Evolutionary conservation across 257 asterid genomes (phyloP).

Genomic region (Thymus mandschuricus): DNA sequence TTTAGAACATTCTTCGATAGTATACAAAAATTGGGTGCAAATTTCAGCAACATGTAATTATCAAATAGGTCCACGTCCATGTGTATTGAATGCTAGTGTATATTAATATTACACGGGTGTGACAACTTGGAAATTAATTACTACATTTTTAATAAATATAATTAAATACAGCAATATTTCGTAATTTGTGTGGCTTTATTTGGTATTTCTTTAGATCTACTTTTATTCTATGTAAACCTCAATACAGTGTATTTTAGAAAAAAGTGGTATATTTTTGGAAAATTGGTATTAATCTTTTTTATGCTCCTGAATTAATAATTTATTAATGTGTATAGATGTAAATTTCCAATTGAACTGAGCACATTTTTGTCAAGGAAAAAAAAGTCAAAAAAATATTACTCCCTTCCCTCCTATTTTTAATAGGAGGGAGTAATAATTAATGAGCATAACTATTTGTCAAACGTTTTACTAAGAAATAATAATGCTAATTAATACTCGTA

Average conservation of each 20-base stretch:
- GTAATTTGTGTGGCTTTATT: not conserved
- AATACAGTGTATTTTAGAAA: not conserved
- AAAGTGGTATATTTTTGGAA: no score
- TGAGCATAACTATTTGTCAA: no score
- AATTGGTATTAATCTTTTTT: no score
- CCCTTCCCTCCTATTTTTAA: no score
- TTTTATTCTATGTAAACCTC: not conserved
- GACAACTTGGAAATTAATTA: not conserved
- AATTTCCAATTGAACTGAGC: no score
- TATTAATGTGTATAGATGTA: no score
- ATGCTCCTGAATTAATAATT: no score
- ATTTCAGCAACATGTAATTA: not conserved
- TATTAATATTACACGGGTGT: constrained; percentile 4
- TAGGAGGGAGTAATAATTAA: no score
- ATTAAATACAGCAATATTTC: not conserved
- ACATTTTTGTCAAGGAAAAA: no score
- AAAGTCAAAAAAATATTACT: no score
- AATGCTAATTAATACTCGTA: no score
- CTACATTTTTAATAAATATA: not conserved
- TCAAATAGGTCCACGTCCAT: constrained; percentile 1
- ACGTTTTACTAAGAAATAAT: no score
- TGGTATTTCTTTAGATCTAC: not conserved
- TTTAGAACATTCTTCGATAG: not conserved
- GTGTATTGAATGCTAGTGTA: not conserved
- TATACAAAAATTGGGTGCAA: constrained; percentile 3